Evolutionary conservation across 495 filamentous ascomycete genomes (phyloP), one percentile per base, ranked within the genome.

Genomic region (Massariosphaeria phaeospora): DNA sequence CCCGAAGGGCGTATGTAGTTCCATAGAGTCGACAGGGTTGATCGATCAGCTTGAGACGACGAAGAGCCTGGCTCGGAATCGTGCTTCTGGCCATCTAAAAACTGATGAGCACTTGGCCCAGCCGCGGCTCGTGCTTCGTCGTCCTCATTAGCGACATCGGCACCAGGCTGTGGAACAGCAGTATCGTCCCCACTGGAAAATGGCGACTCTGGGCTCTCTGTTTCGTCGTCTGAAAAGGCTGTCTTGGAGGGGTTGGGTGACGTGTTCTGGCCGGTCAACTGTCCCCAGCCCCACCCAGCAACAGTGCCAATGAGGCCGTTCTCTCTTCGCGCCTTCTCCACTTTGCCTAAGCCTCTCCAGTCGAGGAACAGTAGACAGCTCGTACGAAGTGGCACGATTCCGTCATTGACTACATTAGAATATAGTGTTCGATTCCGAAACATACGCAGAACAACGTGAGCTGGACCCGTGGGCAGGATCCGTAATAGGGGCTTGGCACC

Each of bases 351-450:
- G 0, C 93, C 93, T 69, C 87, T 85, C 93, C 93, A 98, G 66
- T 98, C 93, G 6, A 98, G 77, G 62, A 97, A 98, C n/a, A 97
- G 75, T 13, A 98, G 74, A 68, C 91, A 97, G 44, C 94, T 96
- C 11, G 93, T 98, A 10, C 94, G 80, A 31, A 97, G 68, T 1
- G 93, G 93, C 6, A 98, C 93, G 65, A 98, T 96, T 2, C 93
- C 93, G 71, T 98, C 93, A 70, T 98, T 98, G 36, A 98, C 94
- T 24, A 97, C 89, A 64, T 98, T 98, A 1, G 91, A 95, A 66
- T 98, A 98, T 0, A 96, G 76, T 0, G 93, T 98, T 15, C 94
- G 77, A 65, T 93, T 95, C 39, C 88, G 78, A 63, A 97, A 98
- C 68, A 84, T 88, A 62, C 83, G 80, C 45, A 98, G 72, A 0